These are phyloP conservation scores for Nitzschia sp. DNA, from an alignment of 108 stramenopile genomes.

Conservation along the genomic window DNA sequence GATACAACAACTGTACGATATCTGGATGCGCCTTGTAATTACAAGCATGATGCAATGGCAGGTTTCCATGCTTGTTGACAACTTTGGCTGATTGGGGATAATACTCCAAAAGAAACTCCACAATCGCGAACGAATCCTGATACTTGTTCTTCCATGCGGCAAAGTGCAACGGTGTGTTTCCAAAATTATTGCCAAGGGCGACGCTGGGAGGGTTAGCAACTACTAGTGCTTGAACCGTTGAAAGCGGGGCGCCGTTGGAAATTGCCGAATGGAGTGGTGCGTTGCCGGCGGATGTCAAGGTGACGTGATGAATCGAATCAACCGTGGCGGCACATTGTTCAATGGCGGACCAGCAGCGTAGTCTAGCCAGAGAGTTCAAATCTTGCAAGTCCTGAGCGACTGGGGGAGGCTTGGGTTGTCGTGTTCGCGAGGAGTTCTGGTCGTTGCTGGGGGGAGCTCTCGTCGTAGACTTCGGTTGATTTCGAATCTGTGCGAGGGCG, in stretches of 20 bases:
- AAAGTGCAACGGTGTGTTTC: conserved; percentile 16
- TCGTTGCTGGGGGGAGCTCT: too few relatives aligned
- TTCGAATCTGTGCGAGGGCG: too few relatives aligned
- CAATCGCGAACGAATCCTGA: background rate
- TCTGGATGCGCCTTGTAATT: conserved; percentile 8
- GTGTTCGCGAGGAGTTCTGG: too few relatives aligned
- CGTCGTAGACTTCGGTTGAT: too few relatives aligned
- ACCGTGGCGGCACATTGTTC: conserved; percentile 13
- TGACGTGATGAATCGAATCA: conserved; percentile 17
- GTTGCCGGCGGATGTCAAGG: conserved; percentile 9
- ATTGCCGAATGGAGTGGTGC: conserved; percentile 12
- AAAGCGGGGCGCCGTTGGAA: conserved; percentile 9
- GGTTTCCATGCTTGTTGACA: conserved; percentile 9
- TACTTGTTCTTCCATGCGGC: conserved; percentile 14
- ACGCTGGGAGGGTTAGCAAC: conserved; percentile 5
- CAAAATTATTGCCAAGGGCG: conserved; percentile 5
- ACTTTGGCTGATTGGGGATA: conserved; percentile 13
- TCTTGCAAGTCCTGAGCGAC: conserved; percentile 13
- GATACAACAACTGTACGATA: conserved; percentile 13
- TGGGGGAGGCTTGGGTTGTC: too few relatives aligned
- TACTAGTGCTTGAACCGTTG: conserved; percentile 4
- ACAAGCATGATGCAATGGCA: conserved; percentile 10
- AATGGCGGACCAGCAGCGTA: conserved; percentile 5
- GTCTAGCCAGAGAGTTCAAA: conserved; percentile 6
- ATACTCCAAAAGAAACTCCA: conserved; percentile 9